Conservation (phyloP, 164 flowering plant genomes). For the Litsea cubeba region DNA sequence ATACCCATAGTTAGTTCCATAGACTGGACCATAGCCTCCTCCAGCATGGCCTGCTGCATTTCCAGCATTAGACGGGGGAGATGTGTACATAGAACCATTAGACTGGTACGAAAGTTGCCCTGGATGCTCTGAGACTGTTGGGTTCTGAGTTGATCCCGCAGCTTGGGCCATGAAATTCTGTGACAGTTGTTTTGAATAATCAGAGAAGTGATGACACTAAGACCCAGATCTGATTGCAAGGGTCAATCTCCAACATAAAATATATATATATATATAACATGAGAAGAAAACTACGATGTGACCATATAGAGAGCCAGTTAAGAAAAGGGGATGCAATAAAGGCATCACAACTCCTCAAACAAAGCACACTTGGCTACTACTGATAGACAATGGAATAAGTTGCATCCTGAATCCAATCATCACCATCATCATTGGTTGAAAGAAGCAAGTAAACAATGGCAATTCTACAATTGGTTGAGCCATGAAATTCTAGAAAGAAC, state of each 20-base stretch:
- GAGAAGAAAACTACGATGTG: not conserved
- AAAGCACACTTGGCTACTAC: not conserved
- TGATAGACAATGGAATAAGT: not conserved
- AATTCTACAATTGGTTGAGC: too few relatives aligned
- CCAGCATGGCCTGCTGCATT: slow-evolving; percentile 13
- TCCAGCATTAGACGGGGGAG: slow-evolving; percentile 28
- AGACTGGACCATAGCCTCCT: slow-evolving; percentile 32
- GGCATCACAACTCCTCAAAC: not conserved
- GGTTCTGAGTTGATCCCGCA: slow-evolving; percentile 27
- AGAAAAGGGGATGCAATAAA: not conserved
- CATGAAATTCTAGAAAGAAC: too few relatives aligned
- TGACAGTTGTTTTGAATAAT: not conserved
- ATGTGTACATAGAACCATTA: slow-evolving; percentile 27
- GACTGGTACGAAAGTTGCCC: slow-evolving; percentile 26
- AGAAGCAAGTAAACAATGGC: too few relatives aligned
- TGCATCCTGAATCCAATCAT: not conserved
- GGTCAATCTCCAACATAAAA: not conserved
- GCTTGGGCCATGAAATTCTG: slow-evolving; percentile 59
- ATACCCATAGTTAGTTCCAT: slow-evolving; percentile 39
- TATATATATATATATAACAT: not conserved
- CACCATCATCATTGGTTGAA: too few relatives aligned
- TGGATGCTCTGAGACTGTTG: slow-evolving; percentile 18
- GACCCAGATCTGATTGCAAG: not conserved
- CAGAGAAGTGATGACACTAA: not conserved
- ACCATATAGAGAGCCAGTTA: not conserved